Percentiles rank a stretch among this genome's conserved stretches.
These are phyloP conservation scores for Larix sibirica DNA, from an alignment of 83 land plant genomes.

Conservation along the genomic window DNA sequence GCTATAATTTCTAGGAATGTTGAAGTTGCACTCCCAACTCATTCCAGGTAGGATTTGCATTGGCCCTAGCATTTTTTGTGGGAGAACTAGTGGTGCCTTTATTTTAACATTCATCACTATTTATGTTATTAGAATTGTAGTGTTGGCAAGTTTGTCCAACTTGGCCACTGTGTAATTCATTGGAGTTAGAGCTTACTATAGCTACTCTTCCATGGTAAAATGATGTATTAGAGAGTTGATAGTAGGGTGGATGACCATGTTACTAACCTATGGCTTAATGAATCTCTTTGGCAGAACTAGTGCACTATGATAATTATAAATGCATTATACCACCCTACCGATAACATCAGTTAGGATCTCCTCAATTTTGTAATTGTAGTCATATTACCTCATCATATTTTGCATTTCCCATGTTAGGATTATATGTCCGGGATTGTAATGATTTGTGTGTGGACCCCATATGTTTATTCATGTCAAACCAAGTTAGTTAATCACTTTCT, in stretches of 20 bases:
- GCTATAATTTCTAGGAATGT: too few relatives aligned
- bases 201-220: conserved; percentile 16
- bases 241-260: conserved; percentile 33
- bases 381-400: too few relatives aligned
- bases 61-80: conserved; percentile 21
- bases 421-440: too few relatives aligned
- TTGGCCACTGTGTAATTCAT: conserved; percentile 35
- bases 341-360: too few relatives aligned
- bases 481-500: too few relatives aligned
- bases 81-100: conserved; percentile 30
- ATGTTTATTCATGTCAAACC: too few relatives aligned
- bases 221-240: conserved; percentile 26
- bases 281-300: conserved; percentile 9
- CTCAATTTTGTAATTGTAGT: too few relatives aligned
- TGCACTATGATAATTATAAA: too few relatives aligned
- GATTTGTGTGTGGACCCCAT: too few relatives aligned
- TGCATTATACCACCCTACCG: too few relatives aligned
- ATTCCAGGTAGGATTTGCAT: conserved; percentile 28
- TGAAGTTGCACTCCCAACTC: too few relatives aligned
- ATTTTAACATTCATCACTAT: conserved; percentile 16
- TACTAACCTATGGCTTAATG: conserved; percentile 17
- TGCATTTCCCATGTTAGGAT: too few relatives aligned
- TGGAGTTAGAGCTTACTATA: conserved; percentile 30
- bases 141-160: conserved; percentile 23
- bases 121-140: conserved; percentile 20